Evolutionary conservation across 1,284 basidiomycete genomes (phyloP).

Genomic region (Cutaneotrichosporon mucoides): DNA sequence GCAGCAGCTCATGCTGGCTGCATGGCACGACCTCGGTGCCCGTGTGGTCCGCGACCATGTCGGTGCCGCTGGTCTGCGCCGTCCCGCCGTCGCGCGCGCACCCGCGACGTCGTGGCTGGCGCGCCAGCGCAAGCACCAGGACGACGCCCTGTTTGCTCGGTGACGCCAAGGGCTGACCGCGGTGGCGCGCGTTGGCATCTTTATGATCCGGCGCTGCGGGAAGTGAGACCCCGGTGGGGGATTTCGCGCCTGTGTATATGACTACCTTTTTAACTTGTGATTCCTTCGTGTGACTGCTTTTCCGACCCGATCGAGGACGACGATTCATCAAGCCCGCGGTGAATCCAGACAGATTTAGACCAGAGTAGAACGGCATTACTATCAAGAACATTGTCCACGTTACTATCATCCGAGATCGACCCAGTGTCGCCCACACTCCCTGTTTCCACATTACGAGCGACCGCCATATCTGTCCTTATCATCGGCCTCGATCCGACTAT

Average conservation of each 20-base stretch:
- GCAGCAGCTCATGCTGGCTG: constrained; percentile 72
- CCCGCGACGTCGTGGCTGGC: constrained; percentile 59
- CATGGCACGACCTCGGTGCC: constrained; percentile 67
- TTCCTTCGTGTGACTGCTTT: background rate
- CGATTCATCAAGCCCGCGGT: background rate
- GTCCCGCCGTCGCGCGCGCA: constrained; percentile 47
- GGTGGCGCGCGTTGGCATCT: constrained; percentile 12
- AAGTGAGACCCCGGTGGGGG: constrained; percentile 6
- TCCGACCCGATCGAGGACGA: background rate
- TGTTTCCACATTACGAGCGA: background rate
- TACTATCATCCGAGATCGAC: background rate
- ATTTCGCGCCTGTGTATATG: constrained; percentile 9
- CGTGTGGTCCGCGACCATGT: constrained; percentile 56
- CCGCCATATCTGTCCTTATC: background rate
- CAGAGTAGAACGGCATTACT: background rate
- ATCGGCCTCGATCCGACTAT: background rate
- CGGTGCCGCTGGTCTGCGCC: constrained; percentile 19
- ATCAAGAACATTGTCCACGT: background rate
- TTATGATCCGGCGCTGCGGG: constrained; percentile 9
- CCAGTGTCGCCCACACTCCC: background rate
- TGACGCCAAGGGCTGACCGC: constrained; percentile 16
- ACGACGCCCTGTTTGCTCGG: constrained; percentile 28
- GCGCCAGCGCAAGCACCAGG: constrained; percentile 56
- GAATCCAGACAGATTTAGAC: background rate
- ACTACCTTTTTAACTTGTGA: background rate